A percentile compares a stretch with the other conserved stretches of the same genome.
phyloP scores from a whole-genome alignment of 2,329 filamentous ascomycete genomes.

The Sarocladiaceae sp. region DNA sequence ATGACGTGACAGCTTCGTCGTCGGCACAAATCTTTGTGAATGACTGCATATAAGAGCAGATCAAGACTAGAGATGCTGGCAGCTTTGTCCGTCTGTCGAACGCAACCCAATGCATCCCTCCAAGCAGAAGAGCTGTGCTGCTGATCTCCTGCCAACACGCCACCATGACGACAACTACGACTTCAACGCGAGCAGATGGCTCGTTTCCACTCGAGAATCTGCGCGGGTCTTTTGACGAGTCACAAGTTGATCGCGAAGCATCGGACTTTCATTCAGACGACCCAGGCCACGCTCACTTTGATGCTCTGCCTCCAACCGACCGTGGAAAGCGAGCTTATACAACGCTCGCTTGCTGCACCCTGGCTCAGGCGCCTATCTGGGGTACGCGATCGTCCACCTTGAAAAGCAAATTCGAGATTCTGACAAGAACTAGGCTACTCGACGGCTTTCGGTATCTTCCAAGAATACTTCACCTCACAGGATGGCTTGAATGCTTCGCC shows the following conservation, averaged over 20 bases:
- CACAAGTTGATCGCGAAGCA: neutral
- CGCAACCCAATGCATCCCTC: too few species aligned
- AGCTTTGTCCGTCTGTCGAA: too few species aligned
- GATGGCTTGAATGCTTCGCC: constrained; percentile 11
- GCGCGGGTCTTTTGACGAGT: neutral
- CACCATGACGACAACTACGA: neutral
- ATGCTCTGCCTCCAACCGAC: constrained; percentile 1
- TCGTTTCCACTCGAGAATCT: neutral
- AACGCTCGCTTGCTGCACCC: neutral
- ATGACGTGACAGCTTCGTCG: too few species aligned
- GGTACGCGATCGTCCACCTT: neutral
- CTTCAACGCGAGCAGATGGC: neutral
- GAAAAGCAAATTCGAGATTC: neutral
- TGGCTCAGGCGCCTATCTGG: constrained; percentile 5
- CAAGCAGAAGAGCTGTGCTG: too few species aligned
- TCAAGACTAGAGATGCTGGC: too few species aligned
- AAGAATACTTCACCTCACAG: constrained; percentile 14
- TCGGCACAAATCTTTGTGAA: too few species aligned
- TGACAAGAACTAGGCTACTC: constrained; percentile 13
- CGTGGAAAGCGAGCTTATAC: neutral
- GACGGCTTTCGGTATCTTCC: constrained; percentile 17
- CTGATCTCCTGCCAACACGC: neutral
- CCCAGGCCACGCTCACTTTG: neutral
- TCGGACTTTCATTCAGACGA: neutral
- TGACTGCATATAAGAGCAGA: too few species aligned